Base-by-base conservation (phyloP, 1,139 yeast genomes). In the Yamadazyma taylorii region DNA sequence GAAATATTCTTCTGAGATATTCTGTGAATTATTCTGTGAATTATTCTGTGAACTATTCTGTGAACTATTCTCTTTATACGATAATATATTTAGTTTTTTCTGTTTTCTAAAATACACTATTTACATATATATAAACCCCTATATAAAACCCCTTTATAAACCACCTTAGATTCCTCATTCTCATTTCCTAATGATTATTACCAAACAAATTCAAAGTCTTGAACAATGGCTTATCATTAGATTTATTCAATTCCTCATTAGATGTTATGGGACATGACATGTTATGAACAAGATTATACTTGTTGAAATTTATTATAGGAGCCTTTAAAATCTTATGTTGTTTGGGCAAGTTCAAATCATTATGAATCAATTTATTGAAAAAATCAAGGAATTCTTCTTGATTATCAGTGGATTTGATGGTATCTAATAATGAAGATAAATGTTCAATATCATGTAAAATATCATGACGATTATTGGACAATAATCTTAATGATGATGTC, bases 281-380 rank as follows among this genome's bases (percentile, higher is more conserved):
- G n/a, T n/a, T 30, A 19, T 24, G 15, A 23, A 6, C 16, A 10
- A 41, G 7, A 34, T 43, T 52, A 45, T 67, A 67, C 39, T 60
- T 60, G 10, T 61, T 48, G 72, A 75, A 69, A 40, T 68, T 61
- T 10, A 71, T 53, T 17, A 50, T 39, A 2, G 77, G 76, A 29
- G 69, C 60, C 39, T 56, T 60, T 24, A 67, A 47, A 21, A 68
- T 56, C 42, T 55, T 58, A 28, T 54, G 53, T 33, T 66, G 75
- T 37, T 57, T 56, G 12, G 75, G 75, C 47, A 69, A 58, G 36
- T 56, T 46, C 34, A 64, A 43, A 35, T 66, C 57, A 36, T 63
- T 61, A 38, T 52, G 55, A 26, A 64, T 43, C 33, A 67, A 48
- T 36, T 59, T 57, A 41, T 58, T 42, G 39, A 63, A 57, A 44